These are phyloP conservation scores for Colletotrichum agaves DNA, from an alignment of 2,329 filamentous ascomycete genomes.

Conservation along the genomic window DNA sequence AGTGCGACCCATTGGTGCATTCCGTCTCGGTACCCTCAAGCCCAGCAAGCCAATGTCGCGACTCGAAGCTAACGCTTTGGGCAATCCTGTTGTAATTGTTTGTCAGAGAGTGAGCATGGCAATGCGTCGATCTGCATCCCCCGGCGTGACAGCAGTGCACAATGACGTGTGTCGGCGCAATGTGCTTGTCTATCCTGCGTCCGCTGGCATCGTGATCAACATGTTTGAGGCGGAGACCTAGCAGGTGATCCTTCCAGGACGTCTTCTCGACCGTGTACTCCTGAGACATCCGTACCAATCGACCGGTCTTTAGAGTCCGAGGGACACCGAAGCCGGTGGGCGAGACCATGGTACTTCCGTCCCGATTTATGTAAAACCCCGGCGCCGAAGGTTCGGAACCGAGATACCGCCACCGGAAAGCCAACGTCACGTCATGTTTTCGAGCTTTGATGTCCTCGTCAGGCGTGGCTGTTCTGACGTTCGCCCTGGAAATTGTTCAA, in stretches of 20 bases:
- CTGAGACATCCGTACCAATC: background rate
- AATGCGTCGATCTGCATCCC: slow-evolving; percentile 3
- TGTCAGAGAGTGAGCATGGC: slow-evolving; percentile 1
- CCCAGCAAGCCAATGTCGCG: slow-evolving; percentile 16
- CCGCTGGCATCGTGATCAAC: slow-evolving; percentile 3
- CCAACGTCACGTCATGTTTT: background rate
- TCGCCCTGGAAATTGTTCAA: too few species aligned
- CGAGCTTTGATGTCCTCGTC: background rate
- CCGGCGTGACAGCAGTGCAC: background rate
- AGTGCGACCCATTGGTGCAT: slow-evolving; percentile 31
- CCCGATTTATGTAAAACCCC: background rate
- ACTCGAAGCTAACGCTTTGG: slow-evolving; percentile 13
- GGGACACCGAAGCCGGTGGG: slow-evolving; percentile 5
- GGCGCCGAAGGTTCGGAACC: slow-evolving; percentile 5
- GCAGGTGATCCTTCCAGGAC: background rate
- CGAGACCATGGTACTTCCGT: background rate
- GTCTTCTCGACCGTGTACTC: background rate
- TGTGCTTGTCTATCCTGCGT: background rate
- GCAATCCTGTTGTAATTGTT: background rate
- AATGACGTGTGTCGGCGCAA: slow-evolving; percentile 26
- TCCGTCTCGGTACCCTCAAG: slow-evolving; percentile 3
- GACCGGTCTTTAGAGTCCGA: slow-evolving; percentile 6
- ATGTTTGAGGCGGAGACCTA: slow-evolving; percentile 8
- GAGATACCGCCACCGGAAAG: background rate
- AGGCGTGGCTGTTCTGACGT: background rate